Evolutionary conservation across 2,329 filamentous ascomycete genomes (phyloP).

Genomic region (Escovopsis sp.): DNA sequence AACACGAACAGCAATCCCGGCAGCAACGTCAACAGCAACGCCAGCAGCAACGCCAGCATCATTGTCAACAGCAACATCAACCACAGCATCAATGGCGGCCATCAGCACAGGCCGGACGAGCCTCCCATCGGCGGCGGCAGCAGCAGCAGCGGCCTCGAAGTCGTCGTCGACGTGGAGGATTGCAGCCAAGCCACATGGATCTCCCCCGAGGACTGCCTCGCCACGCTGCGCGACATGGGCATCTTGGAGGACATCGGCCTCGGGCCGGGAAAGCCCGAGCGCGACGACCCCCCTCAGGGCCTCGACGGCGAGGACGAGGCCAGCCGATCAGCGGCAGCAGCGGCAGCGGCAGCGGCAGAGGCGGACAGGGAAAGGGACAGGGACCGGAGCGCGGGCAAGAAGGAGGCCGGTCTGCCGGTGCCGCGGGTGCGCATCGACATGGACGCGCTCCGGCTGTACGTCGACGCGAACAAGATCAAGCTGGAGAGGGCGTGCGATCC

Average conservation of each 20-base stretch:
- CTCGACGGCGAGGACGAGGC: constrained; percentile 3
- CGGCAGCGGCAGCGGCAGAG: constrained; percentile 2
- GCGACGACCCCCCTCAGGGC: constrained; percentile 6
- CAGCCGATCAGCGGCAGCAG: constrained; percentile 5
- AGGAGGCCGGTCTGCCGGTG: constrained; percentile 17
- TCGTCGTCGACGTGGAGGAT: constrained; percentile 50
- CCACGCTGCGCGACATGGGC: constrained; percentile 66
- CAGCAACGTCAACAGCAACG: too few relatives aligned
- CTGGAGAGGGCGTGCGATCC: constrained; percentile 55
- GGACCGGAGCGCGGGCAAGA: constrained; percentile 15
- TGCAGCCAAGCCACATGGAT: constrained; percentile 74
- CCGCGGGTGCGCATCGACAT: constrained; percentile 38
- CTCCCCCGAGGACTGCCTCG: constrained; percentile 66
- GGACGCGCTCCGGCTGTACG: constrained; percentile 50
- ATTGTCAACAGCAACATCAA: too few relatives aligned
- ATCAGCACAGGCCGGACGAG: too few relatives aligned
- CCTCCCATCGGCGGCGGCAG: not conserved
- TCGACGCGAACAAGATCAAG: constrained; percentile 44
- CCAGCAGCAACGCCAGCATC: too few relatives aligned
- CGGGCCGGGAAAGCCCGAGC: constrained; percentile 24
- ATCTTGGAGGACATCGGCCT: constrained; percentile 45
- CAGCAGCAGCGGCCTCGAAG: constrained; percentile 16
- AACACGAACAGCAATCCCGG: constrained; percentile 4
- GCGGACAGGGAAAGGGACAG: constrained; percentile 4
- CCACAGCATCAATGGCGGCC: too few relatives aligned